Evolutionary conservation across 2,329 filamentous ascomycete genomes (phyloP), one percentile per base, ranked within the genome.

Genomic region (Teratosphaeria epicoccoides): DNA sequence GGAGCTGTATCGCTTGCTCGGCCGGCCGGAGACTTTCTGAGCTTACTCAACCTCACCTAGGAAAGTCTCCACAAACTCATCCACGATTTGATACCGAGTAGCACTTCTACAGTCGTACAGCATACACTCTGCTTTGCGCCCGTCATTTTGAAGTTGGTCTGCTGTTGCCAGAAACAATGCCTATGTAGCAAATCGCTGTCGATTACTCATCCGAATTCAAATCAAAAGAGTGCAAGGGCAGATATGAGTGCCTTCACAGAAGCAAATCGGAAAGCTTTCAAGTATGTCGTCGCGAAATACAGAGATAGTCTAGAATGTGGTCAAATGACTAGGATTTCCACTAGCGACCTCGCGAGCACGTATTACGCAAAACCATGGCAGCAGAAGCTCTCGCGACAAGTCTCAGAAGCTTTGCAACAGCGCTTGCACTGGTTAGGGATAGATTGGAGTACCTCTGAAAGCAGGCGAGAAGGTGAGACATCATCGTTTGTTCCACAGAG

Each of bases 351-450:
- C n/a, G 61, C 66, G 20, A 57, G 59, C 24, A 57, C 55, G 43
- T 68, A 68, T 59, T 57, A 63, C 52, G 51, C 55, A 24, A 59
- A 67, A 44, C 61, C 62, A 43, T 68, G 64, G 61, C 63, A 66
- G 54, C 56, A 59, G 26, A 57, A 55, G 26, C 54, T 68, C 47
- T 57, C 61, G 2, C 47, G 55, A 17, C 64, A 66, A 53, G 57
- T 67, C 12, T 49, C 55, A n/a, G 52, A 59, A 22, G 64, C 61
- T 4, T 50, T 68, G 2, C 56, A 57, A n/a, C 43, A 55, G 1
- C 59, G 58, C 24, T 55, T 56, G 52, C 51, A 58, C 45, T 68
- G 64, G 65, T 52, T 68, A 29, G 61, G 62, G 12, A 57, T 59
- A 7, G 49, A 58, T 29, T 66, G 63, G 61, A 43, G 49, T 20